Conservation (phyloP, 345 rosid species). For the Pistacia atlantica region DNA sequence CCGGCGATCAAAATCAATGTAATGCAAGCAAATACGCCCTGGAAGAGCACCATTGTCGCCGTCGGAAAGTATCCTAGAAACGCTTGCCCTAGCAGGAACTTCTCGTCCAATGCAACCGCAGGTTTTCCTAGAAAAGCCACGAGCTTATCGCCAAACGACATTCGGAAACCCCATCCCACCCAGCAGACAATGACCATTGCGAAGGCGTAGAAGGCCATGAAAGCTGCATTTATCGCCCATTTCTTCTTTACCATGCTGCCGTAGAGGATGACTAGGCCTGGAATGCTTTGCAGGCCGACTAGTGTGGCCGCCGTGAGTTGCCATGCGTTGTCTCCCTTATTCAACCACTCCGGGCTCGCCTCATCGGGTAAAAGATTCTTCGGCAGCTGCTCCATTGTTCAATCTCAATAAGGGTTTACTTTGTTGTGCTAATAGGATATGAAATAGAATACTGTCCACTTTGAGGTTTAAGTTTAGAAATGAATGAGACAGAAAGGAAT, state of each 20-base stretch:
- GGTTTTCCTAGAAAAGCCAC: slow-evolving; percentile 43
- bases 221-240: slow-evolving; percentile 60
- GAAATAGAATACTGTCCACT: too few relatives aligned
- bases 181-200: slow-evolving; percentile 45
- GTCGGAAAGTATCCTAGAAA: slow-evolving; percentile 39
- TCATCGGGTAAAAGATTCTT: slow-evolving; percentile 39
- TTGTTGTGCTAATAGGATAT: too few relatives aligned
- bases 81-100: slow-evolving; percentile 36
- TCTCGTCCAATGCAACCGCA: slow-evolving; percentile 36
- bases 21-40: slow-evolving; percentile 41
- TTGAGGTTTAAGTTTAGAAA: not conserved
- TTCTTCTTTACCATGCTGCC: slow-evolving; percentile 48
- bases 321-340: slow-evolving; percentile 59
- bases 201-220: slow-evolving; percentile 59
- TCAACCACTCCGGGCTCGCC: slow-evolving; percentile 50
- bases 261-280: slow-evolving; percentile 52
- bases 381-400: slow-evolving; percentile 38
- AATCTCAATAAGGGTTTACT: not conserved
- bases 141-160: slow-evolving; percentile 53
- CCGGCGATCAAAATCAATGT: slow-evolving; percentile 53
- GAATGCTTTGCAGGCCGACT: slow-evolving; percentile 48
- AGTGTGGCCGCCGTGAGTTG: slow-evolving; percentile 60
- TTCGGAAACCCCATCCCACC: slow-evolving; percentile 54
- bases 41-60: slow-evolving; percentile 56
- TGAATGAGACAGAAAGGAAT: not conserved